Conservation (phyloP, 805 yeast genomes). For the Brettanomyces sp. region DNA sequence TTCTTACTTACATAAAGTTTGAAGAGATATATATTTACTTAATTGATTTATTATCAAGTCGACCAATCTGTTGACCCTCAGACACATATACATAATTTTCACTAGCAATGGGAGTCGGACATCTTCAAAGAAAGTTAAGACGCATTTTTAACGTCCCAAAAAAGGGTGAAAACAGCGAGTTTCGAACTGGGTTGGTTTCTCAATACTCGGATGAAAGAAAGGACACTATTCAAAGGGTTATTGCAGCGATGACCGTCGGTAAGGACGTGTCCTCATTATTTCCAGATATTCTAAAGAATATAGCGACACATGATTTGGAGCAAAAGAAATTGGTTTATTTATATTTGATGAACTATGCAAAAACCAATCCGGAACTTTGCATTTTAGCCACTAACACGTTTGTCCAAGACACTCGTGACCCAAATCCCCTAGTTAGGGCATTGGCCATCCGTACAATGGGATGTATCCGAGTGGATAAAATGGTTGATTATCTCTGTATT, state of each 20-base stretch:
- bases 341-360: constrained; percentile 95
- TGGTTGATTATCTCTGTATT: constrained; percentile 88
- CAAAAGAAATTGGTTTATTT: constrained; percentile 93
- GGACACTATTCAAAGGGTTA: constrained; percentile 93
- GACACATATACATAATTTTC: neutral
- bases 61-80: neutral
- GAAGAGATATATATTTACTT: too few relatives aligned
- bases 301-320: constrained; percentile 93
- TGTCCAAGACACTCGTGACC: constrained; percentile 90
- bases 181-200: constrained; percentile 82
- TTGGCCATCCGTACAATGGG: constrained; percentile 99
- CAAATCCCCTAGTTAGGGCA: constrained; percentile 91
- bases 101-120: constrained; percentile 14
- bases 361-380: constrained; percentile 90
- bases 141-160: constrained; percentile 49
- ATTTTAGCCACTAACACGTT: constrained; percentile 95
- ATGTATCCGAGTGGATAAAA: constrained; percentile 88
- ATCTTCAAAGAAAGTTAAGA: constrained; percentile 41
- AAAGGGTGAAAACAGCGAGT: constrained; percentile 79
- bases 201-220: constrained; percentile 92
- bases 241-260: constrained; percentile 97
- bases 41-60: too few relatives aligned
- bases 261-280: constrained; percentile 91
- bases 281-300: constrained; percentile 92
- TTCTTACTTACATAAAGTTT: too few relatives aligned